These are phyloP conservation scores for Bretziella fagacearum DNA, from an alignment of 2,329 filamentous ascomycete genomes.

Conservation along the genomic window DNA sequence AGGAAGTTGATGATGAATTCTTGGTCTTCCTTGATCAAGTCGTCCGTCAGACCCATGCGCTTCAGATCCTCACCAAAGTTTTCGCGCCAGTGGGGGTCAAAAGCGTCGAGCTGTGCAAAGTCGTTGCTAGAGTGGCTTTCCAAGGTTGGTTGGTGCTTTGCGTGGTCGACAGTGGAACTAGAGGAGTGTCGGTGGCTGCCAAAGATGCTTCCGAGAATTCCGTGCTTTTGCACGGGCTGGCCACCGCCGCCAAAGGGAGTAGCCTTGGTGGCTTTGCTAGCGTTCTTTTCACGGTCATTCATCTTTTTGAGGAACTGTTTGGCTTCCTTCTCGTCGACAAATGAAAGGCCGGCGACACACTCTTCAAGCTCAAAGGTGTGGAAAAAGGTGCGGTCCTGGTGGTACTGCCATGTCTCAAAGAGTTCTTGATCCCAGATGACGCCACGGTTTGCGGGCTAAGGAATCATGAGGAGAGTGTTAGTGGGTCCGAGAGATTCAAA, in stretches of 20 bases:
- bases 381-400: slow-evolving; percentile 94
- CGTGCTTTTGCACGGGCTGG: slow-evolving; percentile 25
- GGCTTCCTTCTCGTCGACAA: slow-evolving; percentile 93
- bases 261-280: slow-evolving; percentile 66
- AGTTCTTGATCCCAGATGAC: slow-evolving; percentile 97
- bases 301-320: slow-evolving; percentile 96
- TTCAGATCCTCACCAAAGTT: slow-evolving; percentile 48
- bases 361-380: slow-evolving; percentile 93
- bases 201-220: slow-evolving; percentile 43
- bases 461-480: slow-evolving; percentile 13
- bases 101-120: slow-evolving; percentile 44
- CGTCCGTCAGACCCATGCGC: slow-evolving; percentile 45
- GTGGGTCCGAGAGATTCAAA: slow-evolving; percentile 7
- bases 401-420: slow-evolving; percentile 87
- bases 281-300: slow-evolving; percentile 89
- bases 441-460: slow-evolving; percentile 56
- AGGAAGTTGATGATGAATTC: slow-evolving; percentile 52
- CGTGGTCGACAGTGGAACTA: slow-evolving; percentile 40
- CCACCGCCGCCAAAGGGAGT: slow-evolving; percentile 52
- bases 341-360: slow-evolving; percentile 77
- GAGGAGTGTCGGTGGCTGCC: slow-evolving; percentile 42
- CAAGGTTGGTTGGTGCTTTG: slow-evolving; percentile 23
- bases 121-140: slow-evolving; percentile 30
- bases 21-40: slow-evolving; percentile 51
- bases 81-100: slow-evolving; percentile 47